phyloP scores from a whole-genome alignment of 2,329 filamentous ascomycete genomes.

The Cucurbitaria berberidis region DNA sequence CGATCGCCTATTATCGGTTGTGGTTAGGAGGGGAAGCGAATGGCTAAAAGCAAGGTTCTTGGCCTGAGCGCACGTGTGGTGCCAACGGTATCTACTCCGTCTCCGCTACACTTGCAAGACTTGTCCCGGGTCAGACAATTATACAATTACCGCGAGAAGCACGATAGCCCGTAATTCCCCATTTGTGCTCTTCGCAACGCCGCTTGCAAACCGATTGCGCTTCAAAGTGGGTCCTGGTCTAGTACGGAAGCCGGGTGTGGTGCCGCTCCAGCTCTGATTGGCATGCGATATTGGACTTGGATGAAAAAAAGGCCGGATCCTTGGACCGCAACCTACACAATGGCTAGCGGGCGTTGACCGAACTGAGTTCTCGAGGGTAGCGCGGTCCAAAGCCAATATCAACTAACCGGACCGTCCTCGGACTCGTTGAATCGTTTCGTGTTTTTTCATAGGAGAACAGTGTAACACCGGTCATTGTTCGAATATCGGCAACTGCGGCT shows the following conservation, averaged over 20 bases:
- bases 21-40: constrained; percentile 16
- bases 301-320: constrained; percentile 17
- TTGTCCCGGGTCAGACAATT: constrained; percentile 2
- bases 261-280: constrained; percentile 32
- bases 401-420: constrained; percentile 3
- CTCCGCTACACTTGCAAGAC: constrained; percentile 4
- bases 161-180: constrained; percentile 30
- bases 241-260: constrained; percentile 18
- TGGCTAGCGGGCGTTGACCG: constrained; percentile 4
- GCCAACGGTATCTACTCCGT: constrained; percentile 9
- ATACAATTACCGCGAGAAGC: constrained; percentile 42
- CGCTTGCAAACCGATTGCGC: constrained; percentile 20
- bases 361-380: constrained; percentile 7
- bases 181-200: constrained; percentile 15
- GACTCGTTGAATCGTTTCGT: not conserved
- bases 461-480: too few relatives aligned
- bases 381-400: constrained; percentile 1
- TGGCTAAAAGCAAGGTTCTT: constrained; percentile 11
- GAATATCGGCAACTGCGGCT: not conserved
- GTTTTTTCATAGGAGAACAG: not conserved
- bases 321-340: constrained; percentile 20
- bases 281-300: constrained; percentile 13
- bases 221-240: constrained; percentile 11
- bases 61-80: constrained; percentile 19
- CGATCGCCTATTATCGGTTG: constrained; percentile 27